phyloP scores from a whole-genome alignment of 352 stramenopile species.

The Globisporangium cylindrosporum region DNA sequence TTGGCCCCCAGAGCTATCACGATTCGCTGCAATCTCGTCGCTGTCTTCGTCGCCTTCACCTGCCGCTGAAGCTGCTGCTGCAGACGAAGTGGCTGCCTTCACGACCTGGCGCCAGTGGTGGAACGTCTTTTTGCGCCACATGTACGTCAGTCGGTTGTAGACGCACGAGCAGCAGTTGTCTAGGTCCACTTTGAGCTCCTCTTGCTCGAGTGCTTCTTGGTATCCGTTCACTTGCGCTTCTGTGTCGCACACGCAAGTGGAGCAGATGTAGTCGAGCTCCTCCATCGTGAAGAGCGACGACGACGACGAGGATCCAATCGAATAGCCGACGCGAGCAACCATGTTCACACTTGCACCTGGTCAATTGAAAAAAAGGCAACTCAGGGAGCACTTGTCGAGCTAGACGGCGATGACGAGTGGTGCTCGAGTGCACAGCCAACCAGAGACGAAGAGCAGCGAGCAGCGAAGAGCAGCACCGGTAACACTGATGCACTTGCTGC shows the following conservation, averaged over 20 bases:
- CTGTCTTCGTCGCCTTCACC: not conserved
- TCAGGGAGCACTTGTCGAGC: not conserved
- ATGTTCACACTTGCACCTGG: constrained; percentile 3
- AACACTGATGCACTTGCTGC: not conserved
- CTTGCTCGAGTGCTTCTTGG: constrained; percentile 24
- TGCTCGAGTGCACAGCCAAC: not conserved
- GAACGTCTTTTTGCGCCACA: constrained; percentile 79
- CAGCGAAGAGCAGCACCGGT: not conserved
- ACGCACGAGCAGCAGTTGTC: constrained; percentile 65
- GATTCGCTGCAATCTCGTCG: not conserved
- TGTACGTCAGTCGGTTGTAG: constrained; percentile 67
- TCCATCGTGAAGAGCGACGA: constrained; percentile 45
- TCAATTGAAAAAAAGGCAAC: not conserved
- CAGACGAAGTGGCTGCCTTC: constrained; percentile 15
- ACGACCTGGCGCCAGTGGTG: constrained; percentile 62
- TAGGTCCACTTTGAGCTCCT: constrained; percentile 23
- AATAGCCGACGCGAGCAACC: not conserved
- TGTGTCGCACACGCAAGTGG: constrained; percentile 51
- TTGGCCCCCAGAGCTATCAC: not conserved
- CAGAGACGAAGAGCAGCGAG: not conserved
- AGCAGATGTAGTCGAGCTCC: constrained; percentile 62
- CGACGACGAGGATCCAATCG: constrained; percentile 12
- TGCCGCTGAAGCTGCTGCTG: constrained; percentile 11
- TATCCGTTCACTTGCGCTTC: constrained; percentile 35
- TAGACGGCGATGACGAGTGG: not conserved